phyloP scores from a whole-genome alignment of 1,284 basidiomycete species.

The Mycosarcoma maydis region DNA sequence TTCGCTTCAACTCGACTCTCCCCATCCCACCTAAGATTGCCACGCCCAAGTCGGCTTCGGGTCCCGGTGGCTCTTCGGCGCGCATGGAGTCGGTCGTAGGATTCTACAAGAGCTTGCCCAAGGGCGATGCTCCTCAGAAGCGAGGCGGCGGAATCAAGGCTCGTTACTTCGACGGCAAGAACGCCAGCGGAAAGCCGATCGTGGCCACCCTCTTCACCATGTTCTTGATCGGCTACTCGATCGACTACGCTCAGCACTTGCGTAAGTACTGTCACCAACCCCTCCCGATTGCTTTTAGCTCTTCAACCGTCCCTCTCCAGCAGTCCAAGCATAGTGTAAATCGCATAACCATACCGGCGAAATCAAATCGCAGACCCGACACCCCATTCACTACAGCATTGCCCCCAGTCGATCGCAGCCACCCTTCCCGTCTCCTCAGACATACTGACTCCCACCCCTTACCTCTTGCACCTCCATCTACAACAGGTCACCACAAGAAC shows the following conservation, averaged over 20 bases:
- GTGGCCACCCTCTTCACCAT: slow-evolving; percentile 78
- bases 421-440: no score
- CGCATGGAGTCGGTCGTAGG: slow-evolving; percentile 85
- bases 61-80: slow-evolving; percentile 79
- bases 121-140: slow-evolving; percentile 74
- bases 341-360: no score
- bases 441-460: no score
- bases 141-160: slow-evolving; percentile 77
- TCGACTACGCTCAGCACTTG: slow-evolving; percentile 60
- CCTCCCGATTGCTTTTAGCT: background rate
- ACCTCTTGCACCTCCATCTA: no score
- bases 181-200: slow-evolving; percentile 80
- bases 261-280: slow-evolving; percentile 33
- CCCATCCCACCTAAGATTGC: slow-evolving; percentile 95
- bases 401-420: no score
- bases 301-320: no score
- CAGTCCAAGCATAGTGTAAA: no score
- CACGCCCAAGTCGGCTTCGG: slow-evolving; percentile 83
- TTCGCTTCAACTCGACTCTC: slow-evolving; percentile 53
- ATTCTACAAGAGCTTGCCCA: slow-evolving; percentile 92
- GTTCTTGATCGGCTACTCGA: slow-evolving; percentile 77
- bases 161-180: slow-evolving; percentile 83
- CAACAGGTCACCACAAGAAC: slow-evolving; percentile 57
- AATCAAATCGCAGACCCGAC: no score
- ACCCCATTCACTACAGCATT: no score